Evolutionary conservation across 176 grass and related monocot species (phyloP), one percentile per base, ranked within the genome.

Genomic region (Lolium rigidum): DNA sequence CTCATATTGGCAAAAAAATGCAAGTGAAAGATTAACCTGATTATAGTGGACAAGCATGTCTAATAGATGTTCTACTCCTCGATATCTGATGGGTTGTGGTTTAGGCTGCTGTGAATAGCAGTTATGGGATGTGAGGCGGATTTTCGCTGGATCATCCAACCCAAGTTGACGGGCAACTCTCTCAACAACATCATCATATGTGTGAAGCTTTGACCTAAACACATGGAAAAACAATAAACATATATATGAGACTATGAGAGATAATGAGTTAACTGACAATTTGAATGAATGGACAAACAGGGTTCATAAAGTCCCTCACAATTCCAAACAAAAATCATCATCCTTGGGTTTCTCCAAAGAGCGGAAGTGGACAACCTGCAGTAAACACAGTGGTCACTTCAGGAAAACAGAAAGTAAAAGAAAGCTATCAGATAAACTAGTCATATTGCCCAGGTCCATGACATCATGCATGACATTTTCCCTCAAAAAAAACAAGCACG

Each of bases 101-200:
- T 98, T 98, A 81, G 95, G 93, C 84, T 98, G 95, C 69, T 98
- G 95, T n/a, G 93, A 94, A 75, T 98, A 98, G 74, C 93, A 94
- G 80, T 95, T 98, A 87, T 95, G 91, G 63, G 93, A 89, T 76
- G 95, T 98, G 85, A 98, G 91, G 11, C 95, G 91, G 73, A 95
- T 94, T 92, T 98, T 98, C 9, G 93, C 79, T 79, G 95, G 90
- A 90, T 98, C 93, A 78, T 95, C 91, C 63, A 98, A 85, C 10
- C 84, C 81, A 48, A 98, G 88, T 20, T 94, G 87, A 15, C 20
- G 67, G n/a, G 91, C 89, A 80, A 98, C 93, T 86, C 81, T 92
- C 62, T 95, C 93, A 74, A 95, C 95, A 82, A 95, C 91, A 93
- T 90, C 90, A 89, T 98, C 95, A 43, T 98, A 98, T 21, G 93